These are phyloP conservation scores for Penicillium sp. DNA, from an alignment of 2,329 filamentous ascomycete species.

Conservation along the genomic window DNA sequence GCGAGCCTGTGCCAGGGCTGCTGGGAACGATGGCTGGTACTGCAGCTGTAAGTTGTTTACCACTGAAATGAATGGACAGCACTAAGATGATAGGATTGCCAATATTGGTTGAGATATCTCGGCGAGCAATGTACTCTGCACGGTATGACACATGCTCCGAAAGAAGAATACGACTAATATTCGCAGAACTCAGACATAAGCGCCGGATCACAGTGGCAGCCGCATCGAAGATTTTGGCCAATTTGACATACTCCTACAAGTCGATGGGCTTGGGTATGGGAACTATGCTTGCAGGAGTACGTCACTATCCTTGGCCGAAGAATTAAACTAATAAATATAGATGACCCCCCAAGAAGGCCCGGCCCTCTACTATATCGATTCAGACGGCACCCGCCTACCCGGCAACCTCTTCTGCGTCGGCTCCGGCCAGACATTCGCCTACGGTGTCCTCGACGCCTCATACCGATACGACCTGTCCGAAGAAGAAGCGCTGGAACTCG, in stretches of 20 bases:
- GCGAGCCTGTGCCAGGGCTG: conserved; percentile 49
- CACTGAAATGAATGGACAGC: not conserved
- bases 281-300: conserved; percentile 98
- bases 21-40: conserved; percentile 98
- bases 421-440: conserved; percentile 96
- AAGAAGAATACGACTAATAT: not conserved
- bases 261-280: conserved; percentile 98
- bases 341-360: conserved; percentile 77
- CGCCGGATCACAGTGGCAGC: conserved; percentile 96
- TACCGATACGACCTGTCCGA: conserved; percentile 85
- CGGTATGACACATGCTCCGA: conserved; percentile 40
- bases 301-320: conserved; percentile 58
- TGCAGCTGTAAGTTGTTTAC: conserved; percentile 64
- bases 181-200: conserved; percentile 86
- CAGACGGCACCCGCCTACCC: conserved; percentile 84
- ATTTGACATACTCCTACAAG: conserved; percentile 98
- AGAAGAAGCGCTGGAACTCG: conserved; percentile 86
- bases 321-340: conserved; percentile 18
- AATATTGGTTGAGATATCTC: conserved; percentile 99
- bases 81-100: conserved; percentile 66
- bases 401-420: conserved; percentile 98
- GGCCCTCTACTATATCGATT: conserved; percentile 98
- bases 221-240: conserved; percentile 96
- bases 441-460: conserved; percentile 94
- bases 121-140: conserved; percentile 99